Evolutionary conservation across 768 basidiomycete genomes (phyloP).

Genomic region (Lyophyllum decastes): DNA sequence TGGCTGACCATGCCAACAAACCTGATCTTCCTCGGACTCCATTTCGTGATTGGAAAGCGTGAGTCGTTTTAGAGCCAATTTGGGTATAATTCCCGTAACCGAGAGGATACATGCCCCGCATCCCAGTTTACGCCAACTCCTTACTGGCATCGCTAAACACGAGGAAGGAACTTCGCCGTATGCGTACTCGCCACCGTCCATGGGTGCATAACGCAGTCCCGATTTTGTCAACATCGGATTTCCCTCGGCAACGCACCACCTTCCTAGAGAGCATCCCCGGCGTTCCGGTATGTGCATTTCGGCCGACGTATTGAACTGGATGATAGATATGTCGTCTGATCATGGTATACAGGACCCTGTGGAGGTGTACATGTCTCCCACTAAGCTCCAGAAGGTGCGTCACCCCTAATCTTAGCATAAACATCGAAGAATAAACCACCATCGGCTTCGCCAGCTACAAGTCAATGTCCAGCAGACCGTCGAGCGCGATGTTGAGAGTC

Average conservation of each 20-base stretch:
- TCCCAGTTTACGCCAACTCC: constrained; percentile 37
- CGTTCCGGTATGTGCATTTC: neutral
- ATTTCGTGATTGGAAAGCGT: constrained; percentile 51
- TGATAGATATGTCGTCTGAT: neutral
- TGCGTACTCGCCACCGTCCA: constrained; percentile 15
- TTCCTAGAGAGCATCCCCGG: neutral
- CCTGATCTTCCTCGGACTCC: constrained; percentile 45
- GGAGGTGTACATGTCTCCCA: constrained; percentile 10
- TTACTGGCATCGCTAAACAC: constrained; percentile 33
- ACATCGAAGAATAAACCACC: neutral
- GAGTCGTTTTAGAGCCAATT: constrained; percentile 12
- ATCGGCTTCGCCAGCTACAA: neutral
- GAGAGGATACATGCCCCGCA: neutral
- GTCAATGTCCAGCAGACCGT: constrained; percentile 9
- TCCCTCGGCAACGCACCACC: constrained; percentile 3
- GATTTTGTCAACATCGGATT: constrained; percentile 2
- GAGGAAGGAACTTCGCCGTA: constrained; percentile 26
- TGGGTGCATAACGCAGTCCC: constrained; percentile 5
- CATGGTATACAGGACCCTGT: neutral
- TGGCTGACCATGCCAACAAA: constrained; percentile 46
- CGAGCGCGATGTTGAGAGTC: neutral
- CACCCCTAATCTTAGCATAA: neutral
- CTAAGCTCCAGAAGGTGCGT: constrained; percentile 1
- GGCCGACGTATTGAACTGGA: neutral
- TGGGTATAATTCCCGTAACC: neutral